phyloP scores from a whole-genome alignment of 495 filamentous ascomycete species.

The Entonaema liquescens region DNA sequence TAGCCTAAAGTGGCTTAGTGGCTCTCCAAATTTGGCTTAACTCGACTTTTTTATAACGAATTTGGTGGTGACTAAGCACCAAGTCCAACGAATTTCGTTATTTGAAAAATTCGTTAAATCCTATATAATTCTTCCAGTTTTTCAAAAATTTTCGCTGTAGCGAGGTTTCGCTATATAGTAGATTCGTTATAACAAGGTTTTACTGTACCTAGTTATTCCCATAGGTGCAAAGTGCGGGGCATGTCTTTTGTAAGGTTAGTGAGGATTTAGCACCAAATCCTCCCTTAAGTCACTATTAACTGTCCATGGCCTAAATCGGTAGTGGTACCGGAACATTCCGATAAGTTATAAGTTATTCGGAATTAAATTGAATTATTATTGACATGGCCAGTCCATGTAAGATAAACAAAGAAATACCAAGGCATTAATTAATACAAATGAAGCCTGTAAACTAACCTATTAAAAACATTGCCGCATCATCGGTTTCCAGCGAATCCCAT shows the following conservation, averaged over 20 bases:
- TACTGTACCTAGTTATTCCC: too few species aligned
- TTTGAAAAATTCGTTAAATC: too few species aligned
- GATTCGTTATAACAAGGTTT: too few species aligned
- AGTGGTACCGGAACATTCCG: neutral
- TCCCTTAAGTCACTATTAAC: neutral
- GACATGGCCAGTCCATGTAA: neutral
- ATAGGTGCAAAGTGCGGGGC: neutral
- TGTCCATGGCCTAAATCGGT: neutral
- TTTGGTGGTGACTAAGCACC: too few species aligned
- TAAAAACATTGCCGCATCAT: neutral
- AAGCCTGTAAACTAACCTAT: neutral
- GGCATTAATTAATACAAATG: neutral
- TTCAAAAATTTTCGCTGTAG: too few species aligned
- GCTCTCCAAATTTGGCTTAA: too few species aligned
- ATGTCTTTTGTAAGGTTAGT: neutral
- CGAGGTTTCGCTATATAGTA: too few species aligned
- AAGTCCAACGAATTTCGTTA: too few species aligned
- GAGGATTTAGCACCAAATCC: neutral
- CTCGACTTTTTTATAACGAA: too few species aligned
- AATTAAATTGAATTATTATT: neutral
- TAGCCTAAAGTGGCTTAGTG: too few species aligned
- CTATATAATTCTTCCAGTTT: too few species aligned
- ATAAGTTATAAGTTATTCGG: neutral
- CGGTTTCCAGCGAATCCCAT: constrained; percentile 9
- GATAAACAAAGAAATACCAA: neutral